Conservation (phyloP, 2,329 filamentous ascomycete species). For the Aquanectria penicillioides region DNA sequence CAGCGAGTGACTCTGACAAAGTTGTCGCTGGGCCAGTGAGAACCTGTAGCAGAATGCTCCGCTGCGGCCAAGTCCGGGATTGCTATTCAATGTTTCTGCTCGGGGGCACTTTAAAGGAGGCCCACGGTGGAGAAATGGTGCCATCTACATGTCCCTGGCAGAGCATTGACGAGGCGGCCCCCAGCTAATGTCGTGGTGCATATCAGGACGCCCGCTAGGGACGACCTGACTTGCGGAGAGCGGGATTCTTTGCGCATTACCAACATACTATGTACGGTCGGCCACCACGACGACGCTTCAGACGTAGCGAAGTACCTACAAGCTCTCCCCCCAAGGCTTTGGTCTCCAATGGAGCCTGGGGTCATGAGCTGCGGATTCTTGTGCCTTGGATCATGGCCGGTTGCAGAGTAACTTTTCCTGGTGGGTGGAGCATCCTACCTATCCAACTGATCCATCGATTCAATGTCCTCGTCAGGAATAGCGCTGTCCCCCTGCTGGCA, state of each 20-base stretch:
- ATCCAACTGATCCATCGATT: constrained; percentile 32
- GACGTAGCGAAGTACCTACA: no score
- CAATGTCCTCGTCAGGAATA: constrained; percentile 33
- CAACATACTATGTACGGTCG: no score
- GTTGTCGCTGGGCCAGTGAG: constrained; percentile 5
- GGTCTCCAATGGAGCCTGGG: background rate
- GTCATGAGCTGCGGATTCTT: no score
- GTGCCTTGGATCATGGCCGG: constrained; percentile 16
- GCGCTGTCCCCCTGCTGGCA: constrained; percentile 27
- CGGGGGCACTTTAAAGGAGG: constrained; percentile 33
- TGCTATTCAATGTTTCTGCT: constrained; percentile 13
- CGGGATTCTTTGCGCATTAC: background rate
- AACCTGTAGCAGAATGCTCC: background rate
- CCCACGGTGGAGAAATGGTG: constrained; percentile 43
- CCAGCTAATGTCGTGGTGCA: constrained; percentile 30
- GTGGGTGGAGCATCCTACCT: constrained; percentile 32
- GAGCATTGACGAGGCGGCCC: constrained; percentile 30
- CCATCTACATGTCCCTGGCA: constrained; percentile 36
- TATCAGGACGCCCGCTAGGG: constrained; percentile 28
- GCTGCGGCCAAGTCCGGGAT: constrained; percentile 25
- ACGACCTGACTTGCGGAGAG: constrained; percentile 4
- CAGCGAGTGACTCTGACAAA: constrained; percentile 3
- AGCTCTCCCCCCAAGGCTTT: no score
- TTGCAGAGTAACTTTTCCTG: constrained; percentile 38
- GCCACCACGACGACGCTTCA: no score